Conservation (phyloP, 371 early-diverging fungal genomes). For the Lichtheimia ornata region DNA sequence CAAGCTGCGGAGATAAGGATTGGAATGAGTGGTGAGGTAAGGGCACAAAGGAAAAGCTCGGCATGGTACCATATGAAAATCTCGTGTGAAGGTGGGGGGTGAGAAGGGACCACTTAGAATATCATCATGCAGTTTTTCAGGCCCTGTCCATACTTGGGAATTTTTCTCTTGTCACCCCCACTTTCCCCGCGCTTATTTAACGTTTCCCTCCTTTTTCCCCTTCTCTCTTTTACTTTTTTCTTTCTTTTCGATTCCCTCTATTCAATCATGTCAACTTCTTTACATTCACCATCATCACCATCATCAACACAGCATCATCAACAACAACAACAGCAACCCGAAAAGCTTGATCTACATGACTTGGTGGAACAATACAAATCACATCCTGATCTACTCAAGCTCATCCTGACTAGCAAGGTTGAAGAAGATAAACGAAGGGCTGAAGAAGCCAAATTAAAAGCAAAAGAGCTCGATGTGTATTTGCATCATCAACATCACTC, state of each 20-base stretch:
- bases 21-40: neutral
- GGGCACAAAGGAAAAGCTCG: neutral
- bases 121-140: neutral
- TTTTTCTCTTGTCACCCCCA: neutral
- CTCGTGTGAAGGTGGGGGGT: conserved; percentile 3
- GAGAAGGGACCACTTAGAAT: neutral
- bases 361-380: conserved; percentile 56
- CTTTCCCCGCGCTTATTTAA: conserved; percentile 1
- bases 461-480: conserved; percentile 53
- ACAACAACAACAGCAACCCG: neutral
- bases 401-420: conserved; percentile 64
- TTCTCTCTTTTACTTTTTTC: neutral
- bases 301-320: neutral
- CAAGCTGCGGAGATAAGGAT: neutral
- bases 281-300: neutral
- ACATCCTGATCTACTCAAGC: conserved; percentile 64
- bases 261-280: neutral
- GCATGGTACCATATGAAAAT: conserved; percentile 4
- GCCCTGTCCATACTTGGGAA: conserved; percentile 1
- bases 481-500: conserved; percentile 18
- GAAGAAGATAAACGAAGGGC: conserved; percentile 69
- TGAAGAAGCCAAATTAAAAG: conserved; percentile 60
- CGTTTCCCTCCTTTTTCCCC: neutral
- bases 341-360: conserved; percentile 52
- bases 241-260: neutral